These are phyloP conservation scores for Colletotrichum sp. DNA, from an alignment of 2,329 filamentous ascomycete species.

Conservation along the genomic window DNA sequence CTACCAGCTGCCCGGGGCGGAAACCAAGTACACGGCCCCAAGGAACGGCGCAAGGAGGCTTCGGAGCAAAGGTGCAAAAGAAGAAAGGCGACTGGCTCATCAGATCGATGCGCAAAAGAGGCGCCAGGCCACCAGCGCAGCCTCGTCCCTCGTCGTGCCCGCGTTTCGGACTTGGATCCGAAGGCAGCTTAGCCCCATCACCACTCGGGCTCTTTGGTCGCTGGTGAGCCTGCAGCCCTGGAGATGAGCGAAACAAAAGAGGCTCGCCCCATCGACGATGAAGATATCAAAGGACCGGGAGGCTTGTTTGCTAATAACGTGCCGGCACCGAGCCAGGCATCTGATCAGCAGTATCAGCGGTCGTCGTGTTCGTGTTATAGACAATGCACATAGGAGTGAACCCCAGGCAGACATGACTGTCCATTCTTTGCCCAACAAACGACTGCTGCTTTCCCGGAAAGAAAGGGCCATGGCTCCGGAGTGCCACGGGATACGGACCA, in stretches of 20 bases:
- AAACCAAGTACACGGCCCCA: background rate
- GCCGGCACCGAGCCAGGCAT: background rate
- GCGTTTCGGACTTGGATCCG: background rate
- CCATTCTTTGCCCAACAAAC: background rate
- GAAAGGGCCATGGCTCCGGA: background rate
- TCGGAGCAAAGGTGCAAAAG: background rate
- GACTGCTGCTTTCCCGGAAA: background rate
- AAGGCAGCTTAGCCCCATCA: background rate
- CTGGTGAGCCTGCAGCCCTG: background rate
- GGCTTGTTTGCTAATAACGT: background rate
- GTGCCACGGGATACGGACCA: background rate
- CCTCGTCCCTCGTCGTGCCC: background rate
- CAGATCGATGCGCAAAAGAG: background rate
- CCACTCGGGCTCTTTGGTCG: background rate
- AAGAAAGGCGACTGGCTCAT: background rate
- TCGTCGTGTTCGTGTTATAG: background rate
- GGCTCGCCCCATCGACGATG: background rate
- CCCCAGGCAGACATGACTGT: background rate
- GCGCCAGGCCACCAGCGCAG: constrained; percentile 7
- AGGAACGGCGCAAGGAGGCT: background rate
- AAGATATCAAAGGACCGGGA: background rate
- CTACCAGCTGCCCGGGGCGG: background rate
- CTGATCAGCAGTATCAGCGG: background rate
- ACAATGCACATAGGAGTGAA: background rate
- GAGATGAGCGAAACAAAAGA: background rate